Percentiles rank a stretch among this genome's conserved stretches.
Evolutionary conservation across 331 rosid species (phyloP).

Genomic region (Prunus yedoensis): DNA sequence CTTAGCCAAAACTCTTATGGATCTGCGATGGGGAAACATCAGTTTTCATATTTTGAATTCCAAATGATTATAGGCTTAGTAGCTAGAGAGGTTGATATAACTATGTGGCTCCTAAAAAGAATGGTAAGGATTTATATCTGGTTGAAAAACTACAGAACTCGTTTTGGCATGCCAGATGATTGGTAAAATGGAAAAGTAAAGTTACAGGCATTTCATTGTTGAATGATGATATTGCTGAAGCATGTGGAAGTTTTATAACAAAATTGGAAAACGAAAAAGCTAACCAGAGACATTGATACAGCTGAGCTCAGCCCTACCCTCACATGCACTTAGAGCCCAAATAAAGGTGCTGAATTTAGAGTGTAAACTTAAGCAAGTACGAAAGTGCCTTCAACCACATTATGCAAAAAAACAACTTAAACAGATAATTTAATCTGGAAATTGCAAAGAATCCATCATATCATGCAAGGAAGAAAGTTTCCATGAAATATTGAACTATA

Average conservation of each 20-base stretch:
- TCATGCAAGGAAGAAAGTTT: not conserved
- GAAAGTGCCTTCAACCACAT: not conserved
- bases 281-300: too few relatives aligned
- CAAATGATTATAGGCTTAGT: not conserved
- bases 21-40: constrained; percentile 35
- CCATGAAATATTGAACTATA: not conserved
- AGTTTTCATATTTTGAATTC: not conserved
- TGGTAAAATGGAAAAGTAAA: too few relatives aligned
- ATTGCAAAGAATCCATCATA: not conserved
- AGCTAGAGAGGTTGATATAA: not conserved
- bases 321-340: too few relatives aligned
- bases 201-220: too few relatives aligned
- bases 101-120: not conserved
- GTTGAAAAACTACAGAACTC: not conserved
- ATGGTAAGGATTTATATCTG: not conserved
- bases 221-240: too few relatives aligned
- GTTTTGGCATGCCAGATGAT: too few relatives aligned
- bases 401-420: not conserved
- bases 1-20: constrained; percentile 69
- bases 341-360: too few relatives aligned
- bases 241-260: too few relatives aligned
- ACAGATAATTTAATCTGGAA: not conserved
- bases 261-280: too few relatives aligned
- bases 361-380: too few relatives aligned
- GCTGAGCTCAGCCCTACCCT: too few relatives aligned